Conservation (phyloP, 192 early-diverging fungal genomes). For the Thoreauomyces humboldtii region DNA sequence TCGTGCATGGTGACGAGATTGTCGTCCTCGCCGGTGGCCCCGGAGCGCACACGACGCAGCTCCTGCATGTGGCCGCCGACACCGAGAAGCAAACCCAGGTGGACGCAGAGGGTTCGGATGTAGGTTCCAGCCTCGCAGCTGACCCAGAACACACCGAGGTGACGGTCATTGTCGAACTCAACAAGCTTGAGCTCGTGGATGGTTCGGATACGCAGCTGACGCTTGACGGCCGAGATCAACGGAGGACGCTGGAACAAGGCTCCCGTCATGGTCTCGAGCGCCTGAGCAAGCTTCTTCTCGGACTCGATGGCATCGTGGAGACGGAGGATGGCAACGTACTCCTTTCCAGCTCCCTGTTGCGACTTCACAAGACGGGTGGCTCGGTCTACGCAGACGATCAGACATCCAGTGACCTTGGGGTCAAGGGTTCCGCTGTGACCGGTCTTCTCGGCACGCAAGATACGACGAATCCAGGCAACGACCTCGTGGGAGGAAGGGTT, state of each 20-base stretch:
- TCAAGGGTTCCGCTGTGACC: slow-evolving; percentile 98
- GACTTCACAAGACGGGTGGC: slow-evolving; percentile 99
- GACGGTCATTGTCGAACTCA: slow-evolving; percentile 96
- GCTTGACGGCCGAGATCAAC: slow-evolving; percentile 97
- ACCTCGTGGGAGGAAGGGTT: slow-evolving; percentile 99
- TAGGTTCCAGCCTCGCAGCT: slow-evolving; percentile 99
- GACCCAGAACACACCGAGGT: slow-evolving; percentile 97
- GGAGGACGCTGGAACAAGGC: slow-evolving; percentile 99
- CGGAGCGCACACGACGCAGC: slow-evolving; percentile 93
- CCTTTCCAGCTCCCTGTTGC: slow-evolving; percentile 97
- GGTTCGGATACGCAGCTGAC: slow-evolving; percentile 97
- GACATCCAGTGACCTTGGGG: slow-evolving; percentile 98
- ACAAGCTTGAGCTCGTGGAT: slow-evolving; percentile 94
- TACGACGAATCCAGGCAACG: slow-evolving; percentile 98
- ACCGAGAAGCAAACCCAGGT: slow-evolving; percentile 91
- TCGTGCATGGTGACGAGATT: slow-evolving; percentile 98
- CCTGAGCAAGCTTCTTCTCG: slow-evolving; percentile 81
- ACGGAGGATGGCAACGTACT: slow-evolving; percentile 94
- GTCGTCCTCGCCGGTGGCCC: slow-evolving; percentile 87
- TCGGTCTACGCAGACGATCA: slow-evolving; percentile 98
- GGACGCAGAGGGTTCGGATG: slow-evolving; percentile 98
- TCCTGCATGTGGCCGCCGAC: slow-evolving; percentile 99
- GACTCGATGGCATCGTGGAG: slow-evolving; percentile 91
- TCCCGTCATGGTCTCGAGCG: slow-evolving; percentile 94
- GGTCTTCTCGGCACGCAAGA: slow-evolving; percentile 96